Evolutionary conservation across 2,329 filamentous ascomycete genomes (phyloP), one percentile per base, ranked within the genome.

Genomic region (Claviceps digitariae): DNA sequence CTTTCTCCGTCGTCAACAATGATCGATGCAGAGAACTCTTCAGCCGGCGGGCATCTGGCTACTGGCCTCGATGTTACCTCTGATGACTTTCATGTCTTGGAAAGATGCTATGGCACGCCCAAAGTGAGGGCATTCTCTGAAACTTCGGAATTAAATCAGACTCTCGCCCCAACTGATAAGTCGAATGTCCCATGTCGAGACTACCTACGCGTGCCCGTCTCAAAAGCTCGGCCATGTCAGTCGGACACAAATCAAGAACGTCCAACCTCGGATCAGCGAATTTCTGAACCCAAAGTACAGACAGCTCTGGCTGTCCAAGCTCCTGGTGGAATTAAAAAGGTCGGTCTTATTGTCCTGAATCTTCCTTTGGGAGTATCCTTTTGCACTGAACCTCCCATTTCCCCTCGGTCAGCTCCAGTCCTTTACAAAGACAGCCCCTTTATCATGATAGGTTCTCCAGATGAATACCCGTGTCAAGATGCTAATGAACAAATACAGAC

Each of bases 151-250:
- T 31, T 10, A 7, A 17, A 21, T 20, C 31, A 41, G 7, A n/a
- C 13, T 10, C 34, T 23, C 15, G 20, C 27, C 17, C 21, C 23
- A 20, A 9, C 20, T 25, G 10, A 23, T 21, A 9, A 21, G 8
- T 6, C 20, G 2, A 29, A 9, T 25, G 34, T 36, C 17, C 43
- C 49, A 8, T 25, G 29, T 44, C 53, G n/a, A 25, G 36, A 43
- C 25, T 27, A 52, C 29, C n/a, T 54, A 40, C 29, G 3, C 31
- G 51, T 56, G 17, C 59, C 54, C 4, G 45, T 59, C 27, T 61
- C 62, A 20, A 63, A 62, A 34, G 52, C 61, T 9, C 57, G 58
- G 8, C 55, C 62, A 4, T 61, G 53, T 41, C 44, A 52, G 48
- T 27, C 55, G 56, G 43, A 57, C 9, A 44, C 48, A 27, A 38